Conservation (phyloP, 805 yeast species). For the Candida montana region DNA sequence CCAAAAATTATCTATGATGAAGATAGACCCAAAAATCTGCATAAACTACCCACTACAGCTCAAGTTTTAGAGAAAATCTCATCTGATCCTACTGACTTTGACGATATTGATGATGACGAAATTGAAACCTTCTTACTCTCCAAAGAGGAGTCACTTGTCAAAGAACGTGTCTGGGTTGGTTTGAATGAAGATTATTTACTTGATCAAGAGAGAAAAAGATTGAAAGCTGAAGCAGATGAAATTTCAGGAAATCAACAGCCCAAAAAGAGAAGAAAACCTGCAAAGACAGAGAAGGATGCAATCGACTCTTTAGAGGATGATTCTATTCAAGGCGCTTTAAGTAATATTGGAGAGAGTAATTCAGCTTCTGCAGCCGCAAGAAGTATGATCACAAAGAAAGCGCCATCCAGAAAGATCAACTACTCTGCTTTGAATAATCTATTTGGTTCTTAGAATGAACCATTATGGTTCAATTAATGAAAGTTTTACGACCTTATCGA, state of each 20-base stretch:
- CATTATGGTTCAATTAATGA: neutral
- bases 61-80: slow-evolving; percentile 47
- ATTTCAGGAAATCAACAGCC: slow-evolving; percentile 69
- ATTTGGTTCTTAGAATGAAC: slow-evolving; percentile 19
- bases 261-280: slow-evolving; percentile 43
- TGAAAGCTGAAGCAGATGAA: slow-evolving; percentile 82
- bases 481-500: neutral
- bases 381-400: slow-evolving; percentile 66
- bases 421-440: slow-evolving; percentile 69
- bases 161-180: slow-evolving; percentile 86
- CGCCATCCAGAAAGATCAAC: slow-evolving; percentile 84
- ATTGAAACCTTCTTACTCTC: slow-evolving; percentile 54
- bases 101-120: slow-evolving; percentile 84
- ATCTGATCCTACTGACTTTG: slow-evolving; percentile 57
- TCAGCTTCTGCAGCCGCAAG: slow-evolving; percentile 79
- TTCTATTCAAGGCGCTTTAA: slow-evolving; percentile 37
- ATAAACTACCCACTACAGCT: slow-evolving; percentile 51
- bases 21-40: slow-evolving; percentile 51
- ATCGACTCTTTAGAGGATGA: slow-evolving; percentile 30
- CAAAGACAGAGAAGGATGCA: slow-evolving; percentile 26
- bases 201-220: slow-evolving; percentile 78
- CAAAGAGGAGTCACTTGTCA: slow-evolving; percentile 64
- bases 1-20: slow-evolving; percentile 27
- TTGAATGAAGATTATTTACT: slow-evolving; percentile 79
- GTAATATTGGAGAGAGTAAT: slow-evolving; percentile 38